phyloP scores from a whole-genome alignment of 2,329 filamentous ascomycete genomes.

The Bipolaris bicolor region DNA sequence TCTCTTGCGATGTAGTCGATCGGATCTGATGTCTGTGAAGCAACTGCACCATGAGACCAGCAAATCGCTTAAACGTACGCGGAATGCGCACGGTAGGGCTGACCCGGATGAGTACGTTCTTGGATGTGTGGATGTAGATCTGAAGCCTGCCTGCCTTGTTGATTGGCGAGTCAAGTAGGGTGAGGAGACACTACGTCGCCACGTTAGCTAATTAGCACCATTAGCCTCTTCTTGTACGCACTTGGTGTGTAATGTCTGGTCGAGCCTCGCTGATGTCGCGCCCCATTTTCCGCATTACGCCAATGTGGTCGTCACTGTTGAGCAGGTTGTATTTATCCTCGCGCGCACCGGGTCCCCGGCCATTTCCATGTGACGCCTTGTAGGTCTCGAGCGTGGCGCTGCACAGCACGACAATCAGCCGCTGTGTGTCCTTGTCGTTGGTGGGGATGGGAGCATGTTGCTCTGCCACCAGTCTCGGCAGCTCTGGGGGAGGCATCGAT shows the following conservation, averaged over 20 bases:
- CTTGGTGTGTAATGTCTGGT: conserved; percentile 98
- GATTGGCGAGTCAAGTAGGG: conserved; percentile 94
- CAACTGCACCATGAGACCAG: conserved; percentile 97
- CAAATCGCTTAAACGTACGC: conserved; percentile 98
- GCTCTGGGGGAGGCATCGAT: conserved; percentile 87
- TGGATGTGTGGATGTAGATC: conserved; percentile 98
- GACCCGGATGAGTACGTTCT: conserved; percentile 96
- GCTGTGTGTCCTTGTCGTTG: conserved; percentile 87
- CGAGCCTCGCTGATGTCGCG: conserved; percentile 96
- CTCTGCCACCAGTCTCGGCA: conserved; percentile 92
- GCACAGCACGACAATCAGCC: conserved; percentile 93
- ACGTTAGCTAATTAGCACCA: conserved; percentile 28
- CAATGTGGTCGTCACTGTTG: conserved; percentile 99
- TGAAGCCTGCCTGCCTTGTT: conserved; percentile 98
- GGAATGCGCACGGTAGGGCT: conserved; percentile 98
- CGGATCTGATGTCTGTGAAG: conserved; percentile 94
- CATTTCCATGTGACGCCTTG: conserved; percentile 79
- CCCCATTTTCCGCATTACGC: conserved; percentile 99
- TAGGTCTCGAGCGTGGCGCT: conserved; percentile 98
- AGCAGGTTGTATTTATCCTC: conserved; percentile 97
- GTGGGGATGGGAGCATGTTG: conserved; percentile 84
- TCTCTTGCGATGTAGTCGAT: conserved; percentile 96
- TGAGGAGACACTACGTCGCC: conserved; percentile 80
- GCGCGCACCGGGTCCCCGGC: conserved; percentile 67
- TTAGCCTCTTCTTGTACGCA: conserved; percentile 54